Evolutionary conservation across 169 alveolate genomes (phyloP), one percentile per base, ranked within the genome.

Genomic region (Cryptosporidium felis): DNA sequence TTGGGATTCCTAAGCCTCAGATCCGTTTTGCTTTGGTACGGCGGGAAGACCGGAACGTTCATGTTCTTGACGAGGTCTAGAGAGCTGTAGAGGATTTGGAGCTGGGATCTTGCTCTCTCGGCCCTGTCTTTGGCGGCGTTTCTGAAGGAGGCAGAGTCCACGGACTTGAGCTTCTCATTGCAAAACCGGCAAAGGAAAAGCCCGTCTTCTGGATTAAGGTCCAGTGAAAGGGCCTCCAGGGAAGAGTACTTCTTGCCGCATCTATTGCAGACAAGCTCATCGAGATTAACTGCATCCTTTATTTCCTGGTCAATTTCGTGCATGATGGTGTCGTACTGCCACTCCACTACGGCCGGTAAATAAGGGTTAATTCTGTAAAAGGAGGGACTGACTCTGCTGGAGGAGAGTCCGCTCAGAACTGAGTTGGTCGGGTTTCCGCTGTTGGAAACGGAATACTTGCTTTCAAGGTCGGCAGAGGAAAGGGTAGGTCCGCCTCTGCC

Each of bases 291-390:
- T 47, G 85, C 85, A 53, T 74, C 85, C 53, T 74, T 74, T 3
- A 74, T 74, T 38, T 49, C 85, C 42, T 74, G 74, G 12, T 74
- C 85, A 51, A 74, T 38, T 12, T 74, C 56, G 38, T 56, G 85
- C 18, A 58, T 53, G 21, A 74, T 74, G 18, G 85, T 51, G 26
- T n/a, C 40, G n/a, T 51, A 51, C 47, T 74, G 85, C 85, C 85
- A 74, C 46, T 74, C 85, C 14, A 74, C 85, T 18, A 74, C 85
- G 18, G 85, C 58, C 5, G 85, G 85, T 18, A 74, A 58, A 36
- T 74, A 42, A 38, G 85, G 85, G 56, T 74, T 74, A 40, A 74
- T 74, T 30, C 85, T 42, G 28, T 53, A 74, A 53, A 21, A 53
- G 2, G 56, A 53, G 5, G 63, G 66, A 23, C 74, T 28, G 45